Conservation (phyloP, 2,329 filamentous ascomycete genomes). For the Apiospora marii region DNA sequence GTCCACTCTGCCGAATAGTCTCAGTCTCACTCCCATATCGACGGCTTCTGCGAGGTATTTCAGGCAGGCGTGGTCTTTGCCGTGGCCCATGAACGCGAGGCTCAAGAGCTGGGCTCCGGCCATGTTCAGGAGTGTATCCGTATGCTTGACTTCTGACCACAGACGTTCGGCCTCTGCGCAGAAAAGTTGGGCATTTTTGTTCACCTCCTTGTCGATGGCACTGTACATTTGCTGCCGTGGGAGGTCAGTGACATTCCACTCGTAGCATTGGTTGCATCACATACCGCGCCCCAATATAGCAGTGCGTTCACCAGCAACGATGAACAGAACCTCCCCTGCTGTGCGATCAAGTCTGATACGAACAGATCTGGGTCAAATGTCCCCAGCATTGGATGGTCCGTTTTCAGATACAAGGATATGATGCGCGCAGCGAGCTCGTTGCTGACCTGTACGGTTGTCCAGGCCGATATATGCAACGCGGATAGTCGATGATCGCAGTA, state of each 20-base stretch:
- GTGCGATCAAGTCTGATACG: conserved; percentile 41
- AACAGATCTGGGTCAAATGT: conserved; percentile 46
- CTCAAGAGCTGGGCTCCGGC: conserved; percentile 45
- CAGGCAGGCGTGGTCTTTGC: conserved; percentile 45
- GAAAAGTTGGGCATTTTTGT: conserved; percentile 34
- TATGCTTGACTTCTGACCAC: conserved; percentile 33
- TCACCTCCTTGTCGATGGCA: conserved; percentile 37
- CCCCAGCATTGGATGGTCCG: conserved; percentile 49
- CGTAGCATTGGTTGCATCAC: conserved; percentile 27
- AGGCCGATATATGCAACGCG: conserved; percentile 40
- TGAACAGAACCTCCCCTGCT: conserved; percentile 41
- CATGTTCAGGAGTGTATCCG: conserved; percentile 39
- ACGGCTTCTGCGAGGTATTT: conserved; percentile 40
- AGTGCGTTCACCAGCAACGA: conserved; percentile 45
- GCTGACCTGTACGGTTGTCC: conserved; percentile 45
- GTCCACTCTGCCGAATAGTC: conserved; percentile 38
- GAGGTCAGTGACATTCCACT: neutral
- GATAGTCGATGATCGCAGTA: conserved; percentile 41
- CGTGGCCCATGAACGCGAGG: conserved; percentile 44
- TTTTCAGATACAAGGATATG: conserved; percentile 48
- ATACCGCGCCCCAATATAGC: conserved; percentile 46
- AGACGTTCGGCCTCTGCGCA: conserved; percentile 39
- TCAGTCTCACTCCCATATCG: conserved; percentile 41
- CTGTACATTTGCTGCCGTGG: conserved; percentile 46
- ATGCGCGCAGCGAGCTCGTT: conserved; percentile 41